Evolutionary conservation across 2,329 filamentous ascomycete genomes (phyloP).

Genomic region (Phaeosphaeriaceae sp.): DNA sequence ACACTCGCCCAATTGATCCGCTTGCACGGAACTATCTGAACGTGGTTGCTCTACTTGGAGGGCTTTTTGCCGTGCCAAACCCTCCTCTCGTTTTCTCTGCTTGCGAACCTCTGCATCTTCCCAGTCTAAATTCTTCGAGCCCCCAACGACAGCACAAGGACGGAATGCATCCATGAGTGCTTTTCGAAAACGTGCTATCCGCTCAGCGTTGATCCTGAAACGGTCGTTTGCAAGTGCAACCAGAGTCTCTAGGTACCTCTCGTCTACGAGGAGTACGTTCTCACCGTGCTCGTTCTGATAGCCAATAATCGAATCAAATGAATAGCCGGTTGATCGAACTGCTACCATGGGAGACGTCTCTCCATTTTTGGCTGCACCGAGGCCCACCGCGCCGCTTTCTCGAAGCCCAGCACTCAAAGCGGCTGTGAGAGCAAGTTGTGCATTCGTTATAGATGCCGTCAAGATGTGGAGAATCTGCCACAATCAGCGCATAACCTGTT

Average conservation of each 20-base stretch:
- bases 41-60: slow-evolving; percentile 12
- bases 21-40: background rate
- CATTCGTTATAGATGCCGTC: slow-evolving; percentile 75
- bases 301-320: slow-evolving; percentile 82
- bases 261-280: slow-evolving; percentile 62
- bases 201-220: slow-evolving; percentile 72
- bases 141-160: background rate
- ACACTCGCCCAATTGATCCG: background rate
- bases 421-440: slow-evolving; percentile 76
- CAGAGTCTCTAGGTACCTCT: slow-evolving; percentile 71
- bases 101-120: slow-evolving; percentile 49
- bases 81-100: slow-evolving; percentile 51
- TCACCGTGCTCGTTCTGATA: slow-evolving; percentile 49
- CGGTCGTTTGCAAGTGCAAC: slow-evolving; percentile 75
- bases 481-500: slow-evolving; percentile 25
- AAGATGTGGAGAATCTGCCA: slow-evolving; percentile 85
- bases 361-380: slow-evolving; percentile 51
- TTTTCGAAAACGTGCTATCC: slow-evolving; percentile 69
- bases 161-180: slow-evolving; percentile 53
- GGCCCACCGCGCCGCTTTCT: slow-evolving; percentile 83
- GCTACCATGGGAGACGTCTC: slow-evolving; percentile 76
- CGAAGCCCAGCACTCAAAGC: slow-evolving; percentile 85
- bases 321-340: slow-evolving; percentile 81
- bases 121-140: slow-evolving; percentile 42
- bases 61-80: slow-evolving; percentile 58